Conservation (phyloP, 2,329 filamentous ascomycete genomes). For the Aspergillus cejpii region DNA sequence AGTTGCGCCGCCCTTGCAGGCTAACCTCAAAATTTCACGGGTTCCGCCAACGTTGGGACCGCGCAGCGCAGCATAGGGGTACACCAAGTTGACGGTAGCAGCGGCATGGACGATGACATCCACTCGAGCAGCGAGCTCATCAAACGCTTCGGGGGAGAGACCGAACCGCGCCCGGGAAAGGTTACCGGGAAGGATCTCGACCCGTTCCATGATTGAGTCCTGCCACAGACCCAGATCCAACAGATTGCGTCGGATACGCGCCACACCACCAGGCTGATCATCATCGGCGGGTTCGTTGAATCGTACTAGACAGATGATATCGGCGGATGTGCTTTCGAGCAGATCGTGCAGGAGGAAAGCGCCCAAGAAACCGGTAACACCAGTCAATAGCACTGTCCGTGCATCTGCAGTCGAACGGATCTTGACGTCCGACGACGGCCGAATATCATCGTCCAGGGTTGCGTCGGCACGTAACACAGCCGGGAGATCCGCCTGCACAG, state of each 20-base stretch:
- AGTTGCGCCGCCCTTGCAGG: slow-evolving; percentile 60
- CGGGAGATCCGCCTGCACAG: slow-evolving; percentile 68
- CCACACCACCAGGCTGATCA: slow-evolving; percentile 60
- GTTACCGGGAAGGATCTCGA: slow-evolving; percentile 69
- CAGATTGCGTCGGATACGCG: slow-evolving; percentile 66
- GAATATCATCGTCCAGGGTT: slow-evolving; percentile 62
- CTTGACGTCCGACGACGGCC: slow-evolving; percentile 43
- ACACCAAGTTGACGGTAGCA: slow-evolving; percentile 72
- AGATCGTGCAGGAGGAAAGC: slow-evolving; percentile 66
- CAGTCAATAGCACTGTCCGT: slow-evolving; percentile 64
- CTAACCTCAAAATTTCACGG: slow-evolving; percentile 64
- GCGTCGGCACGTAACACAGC: slow-evolving; percentile 62
- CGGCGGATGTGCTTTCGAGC: slow-evolving; percentile 60
- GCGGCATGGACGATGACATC: slow-evolving; percentile 72
- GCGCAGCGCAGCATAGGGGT: slow-evolving; percentile 70
- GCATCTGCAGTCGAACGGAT: slow-evolving; percentile 58
- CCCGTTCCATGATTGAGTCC: slow-evolving; percentile 68
- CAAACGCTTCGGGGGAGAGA: slow-evolving; percentile 58
- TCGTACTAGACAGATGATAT: slow-evolving; percentile 66
- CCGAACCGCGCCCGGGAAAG: slow-evolving; percentile 63
- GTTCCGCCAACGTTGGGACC: slow-evolving; percentile 75
- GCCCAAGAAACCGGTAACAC: slow-evolving; percentile 68
- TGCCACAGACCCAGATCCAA: slow-evolving; percentile 73
- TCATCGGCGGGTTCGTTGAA: slow-evolving; percentile 61
- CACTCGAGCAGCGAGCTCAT: slow-evolving; percentile 57